These are phyloP conservation scores for Aspergillus ruber DNA, from an alignment of 2,329 filamentous ascomycete species.

Conservation along the genomic window DNA sequence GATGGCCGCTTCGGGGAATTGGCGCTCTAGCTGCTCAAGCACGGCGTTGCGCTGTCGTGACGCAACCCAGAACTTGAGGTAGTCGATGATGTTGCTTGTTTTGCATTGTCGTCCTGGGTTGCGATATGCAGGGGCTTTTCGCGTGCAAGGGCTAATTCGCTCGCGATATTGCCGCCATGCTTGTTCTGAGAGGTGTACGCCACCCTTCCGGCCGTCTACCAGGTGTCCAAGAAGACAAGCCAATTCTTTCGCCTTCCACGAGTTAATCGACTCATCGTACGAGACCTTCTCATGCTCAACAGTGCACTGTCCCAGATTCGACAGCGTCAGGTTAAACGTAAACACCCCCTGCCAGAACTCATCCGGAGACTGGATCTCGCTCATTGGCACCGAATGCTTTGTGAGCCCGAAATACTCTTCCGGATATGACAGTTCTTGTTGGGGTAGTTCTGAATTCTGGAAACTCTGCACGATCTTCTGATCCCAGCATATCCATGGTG, in stretches of 20 bases:
- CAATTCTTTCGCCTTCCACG: constrained; percentile 29
- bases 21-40: constrained; percentile 24
- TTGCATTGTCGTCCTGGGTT: constrained; percentile 16
- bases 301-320: constrained; percentile 49
- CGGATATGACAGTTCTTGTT: constrained; percentile 18
- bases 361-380: constrained; percentile 31
- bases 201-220: constrained; percentile 42
- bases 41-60: constrained; percentile 22
- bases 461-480: constrained; percentile 46
- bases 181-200: constrained; percentile 35
- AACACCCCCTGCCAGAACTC: constrained; percentile 42
- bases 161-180: constrained; percentile 33
- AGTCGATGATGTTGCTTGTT: constrained; percentile 38
- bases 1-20: constrained; percentile 17
- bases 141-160: constrained; percentile 22
- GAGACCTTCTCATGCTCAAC: constrained; percentile 44
- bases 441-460: constrained; percentile 45
- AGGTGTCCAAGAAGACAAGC: constrained; percentile 39
- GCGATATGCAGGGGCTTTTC: constrained; percentile 35
- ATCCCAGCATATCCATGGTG: constrained; percentile 57
- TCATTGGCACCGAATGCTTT: constrained; percentile 37
- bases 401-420: constrained; percentile 44
- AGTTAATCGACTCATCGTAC: constrained; percentile 46
- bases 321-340: constrained; percentile 41
- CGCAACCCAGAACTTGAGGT: constrained; percentile 39